These are phyloP conservation scores for Eimeria tenella DNA, from an alignment of 169 alveolate species.

Conservation along the genomic window DNA sequence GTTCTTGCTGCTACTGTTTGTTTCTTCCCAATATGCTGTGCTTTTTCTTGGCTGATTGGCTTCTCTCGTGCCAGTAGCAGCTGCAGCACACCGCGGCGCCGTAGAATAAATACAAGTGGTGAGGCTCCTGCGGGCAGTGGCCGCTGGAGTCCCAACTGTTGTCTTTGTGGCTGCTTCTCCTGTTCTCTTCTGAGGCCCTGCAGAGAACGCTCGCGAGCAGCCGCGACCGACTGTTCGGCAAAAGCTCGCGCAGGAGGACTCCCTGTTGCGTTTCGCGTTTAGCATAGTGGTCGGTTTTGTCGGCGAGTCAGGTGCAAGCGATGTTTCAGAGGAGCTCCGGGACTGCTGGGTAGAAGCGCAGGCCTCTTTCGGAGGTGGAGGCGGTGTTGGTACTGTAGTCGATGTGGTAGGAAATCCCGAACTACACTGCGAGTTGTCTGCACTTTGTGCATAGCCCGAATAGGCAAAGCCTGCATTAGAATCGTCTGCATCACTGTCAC, in stretches of 20 bases:
- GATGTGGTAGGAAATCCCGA: constrained; percentile 53
- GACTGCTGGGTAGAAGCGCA: constrained; percentile 18
- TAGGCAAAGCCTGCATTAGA: neutral
- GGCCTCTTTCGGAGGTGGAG: constrained; percentile 8
- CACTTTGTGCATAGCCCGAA: neutral
- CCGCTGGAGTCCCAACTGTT: constrained; percentile 16
- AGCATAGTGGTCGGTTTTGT: neutral
- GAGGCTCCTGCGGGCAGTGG: constrained; percentile 71
- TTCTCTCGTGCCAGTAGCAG: neutral
- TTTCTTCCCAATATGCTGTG: constrained; percentile 56
- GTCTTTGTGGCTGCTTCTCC: constrained; percentile 45
- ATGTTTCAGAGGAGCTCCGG: constrained; percentile 45
- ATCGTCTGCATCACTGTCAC: constrained; percentile 52
- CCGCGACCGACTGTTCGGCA: constrained; percentile 35
- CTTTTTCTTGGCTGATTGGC: constrained; percentile 14
- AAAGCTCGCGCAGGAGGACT: constrained; percentile 3
- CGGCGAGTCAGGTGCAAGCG: neutral
- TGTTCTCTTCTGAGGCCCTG: constrained; percentile 55
- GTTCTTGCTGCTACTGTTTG: constrained; percentile 65
- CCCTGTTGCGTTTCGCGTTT: constrained; percentile 33
- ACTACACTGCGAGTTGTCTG: constrained; percentile 2
- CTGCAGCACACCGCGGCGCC: constrained; percentile 39
- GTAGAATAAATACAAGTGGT: constrained; percentile 51
- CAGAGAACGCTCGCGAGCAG: constrained; percentile 63
- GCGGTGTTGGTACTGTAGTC: constrained; percentile 63